Evolutionary conservation across 352 stramenopile genomes (phyloP).

Genomic region (Paralagenidium karlingii): DNA sequence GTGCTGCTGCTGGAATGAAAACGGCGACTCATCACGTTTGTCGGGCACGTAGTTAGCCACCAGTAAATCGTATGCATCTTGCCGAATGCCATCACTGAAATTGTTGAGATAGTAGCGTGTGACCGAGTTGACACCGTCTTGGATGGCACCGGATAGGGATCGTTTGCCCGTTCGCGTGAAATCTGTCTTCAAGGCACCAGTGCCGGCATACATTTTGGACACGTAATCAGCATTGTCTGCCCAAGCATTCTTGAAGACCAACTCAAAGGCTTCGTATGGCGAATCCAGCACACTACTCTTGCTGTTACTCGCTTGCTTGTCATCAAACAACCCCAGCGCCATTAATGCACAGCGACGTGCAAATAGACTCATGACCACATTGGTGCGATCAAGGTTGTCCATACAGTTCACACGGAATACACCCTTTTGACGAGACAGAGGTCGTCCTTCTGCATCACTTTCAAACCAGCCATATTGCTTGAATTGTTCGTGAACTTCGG

Average conservation of each 20-base stretch:
- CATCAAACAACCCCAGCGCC: constrained; percentile 34
- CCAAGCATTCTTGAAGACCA: constrained; percentile 85
- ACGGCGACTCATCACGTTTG: constrained; percentile 66
- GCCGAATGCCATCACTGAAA: constrained; percentile 86
- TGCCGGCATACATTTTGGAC: constrained; percentile 88
- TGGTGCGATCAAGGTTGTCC: constrained; percentile 96
- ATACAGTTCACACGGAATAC: constrained; percentile 98
- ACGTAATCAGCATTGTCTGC: constrained; percentile 94
- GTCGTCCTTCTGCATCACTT: constrained; percentile 33
- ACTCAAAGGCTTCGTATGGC: constrained; percentile 45
- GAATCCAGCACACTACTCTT: constrained; percentile 24
- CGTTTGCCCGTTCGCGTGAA: constrained; percentile 92
- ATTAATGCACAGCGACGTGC: constrained; percentile 72
- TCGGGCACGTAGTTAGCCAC: constrained; percentile 66
- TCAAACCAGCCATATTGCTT: constrained; percentile 58
- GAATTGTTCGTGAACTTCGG: constrained; percentile 56
- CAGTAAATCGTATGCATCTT: constrained; percentile 90
- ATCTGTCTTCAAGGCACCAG: constrained; percentile 90
- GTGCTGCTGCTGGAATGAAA: constrained; percentile 77
- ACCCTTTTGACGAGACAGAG: constrained; percentile 70
- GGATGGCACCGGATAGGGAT: constrained; percentile 78
- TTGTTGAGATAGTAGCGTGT: constrained; percentile 95
- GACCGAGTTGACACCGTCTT: constrained; percentile 92
- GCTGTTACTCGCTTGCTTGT: constrained; percentile 10
- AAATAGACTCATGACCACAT: constrained; percentile 94